Conservation (phyloP, 148 eudicot genomes). For the Oxyria digyna region DNA sequence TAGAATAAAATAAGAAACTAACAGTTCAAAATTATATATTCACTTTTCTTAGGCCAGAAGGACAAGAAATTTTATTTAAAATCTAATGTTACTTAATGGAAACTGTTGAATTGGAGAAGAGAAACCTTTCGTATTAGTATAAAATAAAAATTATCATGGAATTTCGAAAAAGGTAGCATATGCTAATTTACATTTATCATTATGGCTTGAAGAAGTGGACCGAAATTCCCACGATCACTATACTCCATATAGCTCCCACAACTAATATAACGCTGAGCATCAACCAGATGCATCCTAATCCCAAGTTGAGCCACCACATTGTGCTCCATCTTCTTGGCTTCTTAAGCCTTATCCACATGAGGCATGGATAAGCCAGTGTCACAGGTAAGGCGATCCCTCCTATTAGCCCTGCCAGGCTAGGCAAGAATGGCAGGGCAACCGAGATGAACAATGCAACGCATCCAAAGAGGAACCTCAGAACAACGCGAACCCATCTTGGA, state of each 20-base stretch:
- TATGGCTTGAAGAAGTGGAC: slow-evolving; percentile 60
- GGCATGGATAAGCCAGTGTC: slow-evolving; percentile 72
- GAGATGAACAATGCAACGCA: slow-evolving; percentile 60
- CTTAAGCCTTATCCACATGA: slow-evolving; percentile 67
- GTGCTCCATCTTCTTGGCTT: slow-evolving; percentile 45
- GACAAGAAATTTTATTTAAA: too few species aligned
- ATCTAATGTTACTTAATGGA: too few species aligned
- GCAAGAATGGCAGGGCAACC: slow-evolving; percentile 67
- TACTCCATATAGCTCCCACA: slow-evolving; percentile 56
- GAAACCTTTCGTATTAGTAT: too few species aligned
- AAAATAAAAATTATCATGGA: too few species aligned
- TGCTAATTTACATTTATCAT: slow-evolving; percentile 2
- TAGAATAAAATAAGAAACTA: too few species aligned
- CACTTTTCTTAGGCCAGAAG: too few species aligned
- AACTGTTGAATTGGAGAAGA: too few species aligned
- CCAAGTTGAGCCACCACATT: slow-evolving; percentile 71
- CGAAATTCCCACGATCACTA: slow-evolving; percentile 46
- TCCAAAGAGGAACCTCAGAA: slow-evolving; percentile 43
- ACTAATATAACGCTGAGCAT: slow-evolving; percentile 45
- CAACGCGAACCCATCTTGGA: slow-evolving; percentile 46
- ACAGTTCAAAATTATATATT: too few species aligned
- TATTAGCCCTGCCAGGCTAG: slow-evolving; percentile 51
- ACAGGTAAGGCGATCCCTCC: slow-evolving; percentile 71
- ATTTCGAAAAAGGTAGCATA: too few species aligned
- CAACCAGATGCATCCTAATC: slow-evolving; percentile 56